Evolutionary conservation across 2,329 filamentous ascomycete species (phyloP).

Genomic region (Aschersonia sp.): DNA sequence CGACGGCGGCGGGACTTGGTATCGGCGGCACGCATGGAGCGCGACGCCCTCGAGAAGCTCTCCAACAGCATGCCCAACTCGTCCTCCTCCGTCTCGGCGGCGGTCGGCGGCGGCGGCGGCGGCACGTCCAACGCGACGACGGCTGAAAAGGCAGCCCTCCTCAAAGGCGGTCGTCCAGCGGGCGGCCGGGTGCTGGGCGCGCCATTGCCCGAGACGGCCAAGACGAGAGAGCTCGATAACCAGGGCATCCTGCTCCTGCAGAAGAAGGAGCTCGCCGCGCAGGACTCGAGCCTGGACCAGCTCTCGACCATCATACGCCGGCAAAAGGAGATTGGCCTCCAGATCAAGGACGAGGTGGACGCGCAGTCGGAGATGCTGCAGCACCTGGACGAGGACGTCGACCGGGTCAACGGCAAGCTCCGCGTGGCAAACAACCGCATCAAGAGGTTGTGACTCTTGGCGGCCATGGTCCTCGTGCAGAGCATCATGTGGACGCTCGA

Average conservation of each 20-base stretch:
- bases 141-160: conserved; percentile 34
- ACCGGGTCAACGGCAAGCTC: conserved; percentile 53
- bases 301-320: conserved; percentile 54
- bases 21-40: conserved; percentile 54
- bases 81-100: background rate
- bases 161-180: conserved; percentile 22
- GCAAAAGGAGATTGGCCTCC: conserved; percentile 64
- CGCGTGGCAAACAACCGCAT: conserved; percentile 60
- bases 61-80: conserved; percentile 37
- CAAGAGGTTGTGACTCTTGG: conserved; percentile 42
- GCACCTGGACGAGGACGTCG: conserved; percentile 49
- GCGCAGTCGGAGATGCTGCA: conserved; percentile 58
- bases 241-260: conserved; percentile 60
- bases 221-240: conserved; percentile 66
- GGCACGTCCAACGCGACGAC: conserved; percentile 25
- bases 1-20: conserved; percentile 57
- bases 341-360: conserved; percentile 61
- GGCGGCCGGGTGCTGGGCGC: conserved; percentile 57
- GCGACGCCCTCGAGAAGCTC: conserved; percentile 61
- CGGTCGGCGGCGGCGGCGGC: conserved; percentile 30
- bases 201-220: conserved; percentile 59
- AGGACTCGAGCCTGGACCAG: conserved; percentile 58
- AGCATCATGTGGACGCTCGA: conserved; percentile 14
- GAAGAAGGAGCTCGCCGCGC: conserved; percentile 56
- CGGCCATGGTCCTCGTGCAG: conserved; percentile 11